A percentile compares a stretch with the other conserved stretches of the same genome.
These are phyloP conservation scores for Hemisphaericaspora lyxosophila DNA, from an alignment of 1,139 yeast genomes.

Conservation along the genomic window DNA sequence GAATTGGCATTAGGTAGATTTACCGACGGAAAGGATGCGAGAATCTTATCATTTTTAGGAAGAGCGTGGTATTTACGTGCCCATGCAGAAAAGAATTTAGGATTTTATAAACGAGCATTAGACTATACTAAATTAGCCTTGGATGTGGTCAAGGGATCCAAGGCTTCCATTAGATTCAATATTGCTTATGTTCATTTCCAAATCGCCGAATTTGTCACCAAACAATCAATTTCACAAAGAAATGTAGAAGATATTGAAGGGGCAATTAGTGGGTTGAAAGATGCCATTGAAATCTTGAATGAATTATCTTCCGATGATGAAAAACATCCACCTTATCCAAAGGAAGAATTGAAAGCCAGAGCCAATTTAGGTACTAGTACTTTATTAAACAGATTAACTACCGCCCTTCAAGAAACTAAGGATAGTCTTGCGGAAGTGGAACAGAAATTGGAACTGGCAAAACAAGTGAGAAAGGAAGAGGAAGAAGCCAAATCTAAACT, in stretches of 20 bases:
- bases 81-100: conserved; percentile 60
- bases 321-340: conserved; percentile 69
- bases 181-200: conserved; percentile 84
- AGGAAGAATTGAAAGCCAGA: conserved; percentile 77
- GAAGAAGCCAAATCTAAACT: conserved; percentile 38
- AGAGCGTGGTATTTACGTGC: conserved; percentile 92
- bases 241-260: conserved; percentile 59
- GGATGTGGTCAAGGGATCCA: conserved; percentile 34
- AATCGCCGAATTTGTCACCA: conserved; percentile 78
- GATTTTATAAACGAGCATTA: conserved; percentile 59
- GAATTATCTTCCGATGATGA: conserved; percentile 56
- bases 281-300: conserved; percentile 62
- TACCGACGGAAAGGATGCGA: conserved; percentile 62
- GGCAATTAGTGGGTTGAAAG: conserved; percentile 57
- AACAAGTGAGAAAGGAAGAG: conserved; percentile 55
- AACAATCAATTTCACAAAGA: conserved; percentile 60
- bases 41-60: conserved; percentile 71
- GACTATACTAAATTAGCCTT: conserved; percentile 63
- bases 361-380: conserved; percentile 82
- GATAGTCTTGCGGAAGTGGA: conserved; percentile 60
- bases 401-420: conserved; percentile 70
- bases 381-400: conserved; percentile 66
- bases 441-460: conserved; percentile 71
- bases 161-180: conserved; percentile 61
- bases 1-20: conserved; percentile 73